Percentiles rank a stretch among this genome's conserved stretches.
phyloP scores from a whole-genome alignment of 768 basidiomycete species.

The Tylopilus vinaceipallidus region DNA sequence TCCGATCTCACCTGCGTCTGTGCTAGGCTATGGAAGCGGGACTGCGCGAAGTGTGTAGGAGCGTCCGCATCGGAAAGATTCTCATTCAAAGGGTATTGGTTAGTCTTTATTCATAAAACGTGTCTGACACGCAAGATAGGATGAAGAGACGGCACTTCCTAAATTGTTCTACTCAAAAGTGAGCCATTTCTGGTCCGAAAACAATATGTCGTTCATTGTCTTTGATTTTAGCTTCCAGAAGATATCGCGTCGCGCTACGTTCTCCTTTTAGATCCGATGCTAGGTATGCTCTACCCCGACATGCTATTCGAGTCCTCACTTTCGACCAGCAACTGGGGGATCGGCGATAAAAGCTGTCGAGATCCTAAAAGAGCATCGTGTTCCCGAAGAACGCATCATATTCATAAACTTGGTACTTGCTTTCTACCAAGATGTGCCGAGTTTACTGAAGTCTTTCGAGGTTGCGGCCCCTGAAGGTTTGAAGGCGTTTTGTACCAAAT shows the following conservation, averaged over 20 bases:
- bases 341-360: slow-evolving; percentile 98
- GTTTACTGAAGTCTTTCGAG: slow-evolving; percentile 37
- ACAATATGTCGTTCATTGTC: background rate
- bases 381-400: slow-evolving; percentile 92
- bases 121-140: slow-evolving; percentile 44
- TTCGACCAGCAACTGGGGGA: slow-evolving; percentile 77
- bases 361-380: slow-evolving; percentile 86
- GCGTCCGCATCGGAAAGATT: slow-evolving; percentile 95
- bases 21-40: slow-evolving; percentile 97
- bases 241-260: slow-evolving; percentile 92
- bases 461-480: slow-evolving; percentile 91
- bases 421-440: background rate
- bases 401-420: slow-evolving; percentile 83
- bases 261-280: slow-evolving; percentile 95
- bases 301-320: background rate
- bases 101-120: background rate
- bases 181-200: background rate
- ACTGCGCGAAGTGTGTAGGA: slow-evolving; percentile 91
- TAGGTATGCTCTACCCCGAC: slow-evolving; percentile 52
- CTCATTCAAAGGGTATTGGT: slow-evolving; percentile 84
- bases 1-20: background rate
- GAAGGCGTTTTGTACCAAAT: slow-evolving; percentile 70
- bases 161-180: slow-evolving; percentile 93
- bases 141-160: slow-evolving; percentile 90
- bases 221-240: slow-evolving; percentile 67